A percentile compares a stretch with the other conserved stretches of the same genome.
Conservation (phyloP, 1,284 basidiomycete species). For the Rhodofomes roseus region DNA sequence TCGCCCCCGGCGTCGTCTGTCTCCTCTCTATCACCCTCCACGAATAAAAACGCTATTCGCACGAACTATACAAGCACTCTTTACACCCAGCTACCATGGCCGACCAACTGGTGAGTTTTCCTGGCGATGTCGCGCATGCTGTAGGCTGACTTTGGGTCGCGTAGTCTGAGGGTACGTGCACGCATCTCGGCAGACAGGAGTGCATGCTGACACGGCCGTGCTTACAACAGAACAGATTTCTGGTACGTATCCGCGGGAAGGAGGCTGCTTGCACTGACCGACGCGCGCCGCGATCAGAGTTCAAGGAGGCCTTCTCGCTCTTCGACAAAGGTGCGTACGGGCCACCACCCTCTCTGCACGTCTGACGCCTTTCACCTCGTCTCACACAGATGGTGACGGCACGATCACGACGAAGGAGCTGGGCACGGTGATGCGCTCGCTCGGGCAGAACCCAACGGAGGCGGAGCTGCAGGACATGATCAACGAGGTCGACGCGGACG, state of each 20-base stretch:
- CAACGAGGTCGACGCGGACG: slow-evolving; percentile 83
- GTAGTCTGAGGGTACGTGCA: slow-evolving; percentile 61
- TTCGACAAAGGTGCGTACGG: slow-evolving; percentile 82
- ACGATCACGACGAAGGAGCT: slow-evolving; percentile 96
- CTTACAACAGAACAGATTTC: slow-evolving; percentile 63
- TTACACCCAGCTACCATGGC: slow-evolving; percentile 42
- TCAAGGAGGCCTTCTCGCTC: slow-evolving; percentile 90
- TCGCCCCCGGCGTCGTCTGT: not conserved
- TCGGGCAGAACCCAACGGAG: slow-evolving; percentile 96
- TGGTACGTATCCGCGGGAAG: slow-evolving; percentile 38
- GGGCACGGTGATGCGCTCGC: slow-evolving; percentile 95
- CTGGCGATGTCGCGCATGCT: not conserved
- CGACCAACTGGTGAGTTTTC: slow-evolving; percentile 59
- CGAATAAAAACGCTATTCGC: slow-evolving; percentile 12
- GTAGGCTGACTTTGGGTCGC: not conserved
- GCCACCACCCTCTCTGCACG: slow-evolving; percentile 7
- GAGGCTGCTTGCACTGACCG: slow-evolving; percentile 1
- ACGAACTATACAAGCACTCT: slow-evolving; percentile 12
- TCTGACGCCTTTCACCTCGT: not conserved
- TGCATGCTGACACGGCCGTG: slow-evolving; percentile 13
- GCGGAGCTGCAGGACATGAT: slow-evolving; percentile 97
- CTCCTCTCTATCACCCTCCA: slow-evolving; percentile 10
- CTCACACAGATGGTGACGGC: slow-evolving; percentile 82
- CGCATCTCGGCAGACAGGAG: not conserved
- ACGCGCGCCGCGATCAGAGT: slow-evolving; percentile 43